Percentiles rank a stretch among this genome's conserved stretches.
These are phyloP conservation scores for Lupinus albus DNA, from an alignment of 306 rosid species.

Conservation along the genomic window DNA sequence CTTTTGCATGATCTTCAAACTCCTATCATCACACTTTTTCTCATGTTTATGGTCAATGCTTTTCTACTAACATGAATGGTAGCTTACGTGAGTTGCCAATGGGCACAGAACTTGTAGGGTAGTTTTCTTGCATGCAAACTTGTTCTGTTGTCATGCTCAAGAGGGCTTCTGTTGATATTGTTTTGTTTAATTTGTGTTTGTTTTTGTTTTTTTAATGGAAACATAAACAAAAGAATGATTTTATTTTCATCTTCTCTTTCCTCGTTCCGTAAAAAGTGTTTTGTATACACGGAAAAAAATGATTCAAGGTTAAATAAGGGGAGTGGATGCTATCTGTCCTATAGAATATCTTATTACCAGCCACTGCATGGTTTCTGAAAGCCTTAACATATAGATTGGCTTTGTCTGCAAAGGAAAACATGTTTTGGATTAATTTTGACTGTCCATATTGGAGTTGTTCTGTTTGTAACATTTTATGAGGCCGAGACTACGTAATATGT, in stretches of 20 bases:
- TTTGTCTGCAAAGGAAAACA: constrained; percentile 24
- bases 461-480: constrained; percentile 31
- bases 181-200: background rate
- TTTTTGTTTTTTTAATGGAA: background rate
- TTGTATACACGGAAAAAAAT: background rate
- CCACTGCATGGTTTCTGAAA: constrained; percentile 14
- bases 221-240: constrained; percentile 11
- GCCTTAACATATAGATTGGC: constrained; percentile 20
- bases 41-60: constrained; percentile 29
- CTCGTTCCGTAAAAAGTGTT: constrained; percentile 22
- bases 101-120: constrained; percentile 20
- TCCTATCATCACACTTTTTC: constrained; percentile 18
- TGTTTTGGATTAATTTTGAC: constrained; percentile 21
- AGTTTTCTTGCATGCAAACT: constrained; percentile 17
- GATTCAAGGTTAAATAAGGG: background rate
- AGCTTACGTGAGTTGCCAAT: constrained; percentile 29
- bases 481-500: background rate
- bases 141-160: constrained; percentile 6
- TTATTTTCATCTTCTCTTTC: constrained; percentile 19
- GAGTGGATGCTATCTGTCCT: constrained; percentile 11
- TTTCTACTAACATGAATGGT: constrained; percentile 30
- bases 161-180: constrained; percentile 5
- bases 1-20: constrained; percentile 27
- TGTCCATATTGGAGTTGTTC: constrained; percentile 10
- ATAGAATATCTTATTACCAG: constrained; percentile 22